Evolutionary conservation across 2,329 filamentous ascomycete species (phyloP).

Genomic region (Pezicula radicicola): DNA sequence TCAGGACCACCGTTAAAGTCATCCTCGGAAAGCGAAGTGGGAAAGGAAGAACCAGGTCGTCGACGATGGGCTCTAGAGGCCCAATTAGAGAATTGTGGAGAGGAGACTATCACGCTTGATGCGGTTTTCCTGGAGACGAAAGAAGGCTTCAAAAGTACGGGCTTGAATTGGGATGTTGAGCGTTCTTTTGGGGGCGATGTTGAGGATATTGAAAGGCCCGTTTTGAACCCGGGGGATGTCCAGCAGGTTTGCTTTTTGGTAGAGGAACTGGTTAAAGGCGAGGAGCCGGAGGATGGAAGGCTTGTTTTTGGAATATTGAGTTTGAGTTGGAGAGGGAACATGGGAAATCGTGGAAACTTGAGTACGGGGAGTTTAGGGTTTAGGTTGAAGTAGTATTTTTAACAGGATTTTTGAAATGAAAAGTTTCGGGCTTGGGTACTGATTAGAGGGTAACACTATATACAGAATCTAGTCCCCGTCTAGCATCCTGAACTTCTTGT

Average conservation of each 20-base stretch:
- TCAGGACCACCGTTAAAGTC: constrained; percentile 16
- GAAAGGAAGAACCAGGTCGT: constrained; percentile 5
- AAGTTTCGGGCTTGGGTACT: too few species aligned
- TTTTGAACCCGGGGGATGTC: constrained; percentile 60
- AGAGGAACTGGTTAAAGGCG: constrained; percentile 30
- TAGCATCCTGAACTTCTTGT: too few species aligned
- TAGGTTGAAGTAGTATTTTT: constrained; percentile 25
- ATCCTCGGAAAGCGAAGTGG: not conserved
- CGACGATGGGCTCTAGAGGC: constrained; percentile 77
- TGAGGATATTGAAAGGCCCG: constrained; percentile 48
- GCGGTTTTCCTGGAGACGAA: constrained; percentile 53
- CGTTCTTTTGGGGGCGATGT: constrained; percentile 12
- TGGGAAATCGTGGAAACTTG: constrained; percentile 86
- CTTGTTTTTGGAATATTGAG: constrained; percentile 76
- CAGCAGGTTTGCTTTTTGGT: constrained; percentile 66
- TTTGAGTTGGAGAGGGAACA: constrained; percentile 83
- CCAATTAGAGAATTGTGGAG: constrained; percentile 91
- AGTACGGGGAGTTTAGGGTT: constrained; percentile 79
- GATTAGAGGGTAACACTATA: not conserved
- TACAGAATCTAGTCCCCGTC: too few species aligned
- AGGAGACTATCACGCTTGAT: constrained; percentile 78
- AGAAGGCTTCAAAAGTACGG: constrained; percentile 45
- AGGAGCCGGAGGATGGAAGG: constrained; percentile 49
- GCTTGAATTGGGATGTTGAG: constrained; percentile 52
- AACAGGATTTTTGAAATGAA: too few species aligned